Base-by-base conservation (phyloP, 345 rosid species). In the Jatropha curcas region DNA sequence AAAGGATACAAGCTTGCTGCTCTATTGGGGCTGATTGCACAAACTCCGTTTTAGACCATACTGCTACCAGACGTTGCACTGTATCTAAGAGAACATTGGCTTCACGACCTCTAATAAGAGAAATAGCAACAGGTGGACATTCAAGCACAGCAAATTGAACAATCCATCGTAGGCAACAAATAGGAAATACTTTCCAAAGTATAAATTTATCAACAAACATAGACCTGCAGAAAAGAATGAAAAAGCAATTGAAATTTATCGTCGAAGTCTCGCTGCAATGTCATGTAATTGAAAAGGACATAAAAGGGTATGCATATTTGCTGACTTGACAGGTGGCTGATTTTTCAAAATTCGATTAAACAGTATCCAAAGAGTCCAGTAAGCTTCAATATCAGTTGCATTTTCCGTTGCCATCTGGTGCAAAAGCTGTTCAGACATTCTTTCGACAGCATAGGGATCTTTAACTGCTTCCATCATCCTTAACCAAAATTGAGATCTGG, bases 1-100 rank as follows among this genome's bases (percentile, higher is more conserved):
- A 74, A 82, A 90, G 97, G 96, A 89, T 95, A 95, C 98, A 95
- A 76, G 88, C 84, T 89, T 95, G 99, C 89, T 95, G 99, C 82
- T 95, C 99, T 73, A 89, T 17, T 65, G 90, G 73, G 41, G 84
- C 81, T 53, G 97, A 87, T 76, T 79, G 97, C 71, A 92, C 81
- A 83, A 92, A 90, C 72, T 90, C 98, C 71, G 59, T 77, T 74
- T 87, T 87, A 56, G 96, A 90, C 99, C 99, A 95, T 35, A 86
- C 92, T 22, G 83, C 76, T 24, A 86, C 77, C 72, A 95, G 78
- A 48, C 79, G 88, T 76, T 87, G 89, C 58, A 84, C 75, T 69
- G 90, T 85, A 67, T 86, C 88, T 52, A 88, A 74, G 72, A 89
- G 88, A 78, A 77, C 79, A n/a, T 68, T 74, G 7, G 69, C 65